Evolutionary conservation across 2,329 filamentous ascomycete genomes (phyloP).

Genomic region (Microcyclospora tardicrescens): DNA sequence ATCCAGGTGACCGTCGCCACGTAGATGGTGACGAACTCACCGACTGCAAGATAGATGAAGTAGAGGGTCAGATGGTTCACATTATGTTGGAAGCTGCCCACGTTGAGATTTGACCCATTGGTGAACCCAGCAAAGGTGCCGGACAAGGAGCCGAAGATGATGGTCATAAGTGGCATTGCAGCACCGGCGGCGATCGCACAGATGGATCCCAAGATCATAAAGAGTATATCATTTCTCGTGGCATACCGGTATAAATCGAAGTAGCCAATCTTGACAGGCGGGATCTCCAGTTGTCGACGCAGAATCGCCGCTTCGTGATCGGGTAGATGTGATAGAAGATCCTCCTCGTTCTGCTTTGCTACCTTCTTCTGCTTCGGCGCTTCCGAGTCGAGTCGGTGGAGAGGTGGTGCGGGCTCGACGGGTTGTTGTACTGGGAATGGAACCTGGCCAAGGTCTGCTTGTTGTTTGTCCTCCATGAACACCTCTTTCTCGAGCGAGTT

Average conservation of each 20-base stretch:
- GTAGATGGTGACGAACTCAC: constrained; percentile 65
- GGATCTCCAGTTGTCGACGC: constrained; percentile 29
- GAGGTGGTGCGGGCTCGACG: constrained; percentile 14
- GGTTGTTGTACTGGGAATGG: constrained; percentile 17
- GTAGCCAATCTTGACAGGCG: constrained; percentile 30
- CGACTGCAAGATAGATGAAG: constrained; percentile 74
- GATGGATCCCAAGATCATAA: constrained; percentile 28
- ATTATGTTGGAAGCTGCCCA: constrained; percentile 45
- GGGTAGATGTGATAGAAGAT: constrained; percentile 24
- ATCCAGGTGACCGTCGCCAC: constrained; percentile 80
- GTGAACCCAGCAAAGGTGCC: constrained; percentile 57
- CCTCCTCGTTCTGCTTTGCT: constrained; percentile 7
- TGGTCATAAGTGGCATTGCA: constrained; percentile 27
- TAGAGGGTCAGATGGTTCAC: constrained; percentile 59
- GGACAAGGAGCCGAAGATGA: constrained; percentile 64
- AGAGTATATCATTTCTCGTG: constrained; percentile 25
- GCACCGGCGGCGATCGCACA: constrained; percentile 24
- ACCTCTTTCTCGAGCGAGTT: constrained; percentile 8
- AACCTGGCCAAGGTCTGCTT: constrained; percentile 16
- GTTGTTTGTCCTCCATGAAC: constrained; percentile 17
- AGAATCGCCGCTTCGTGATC: constrained; percentile 25
- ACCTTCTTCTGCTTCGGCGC: constrained; percentile 6
- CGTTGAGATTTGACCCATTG: constrained; percentile 24
- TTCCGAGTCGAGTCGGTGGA: constrained; percentile 15
- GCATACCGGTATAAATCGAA: constrained; percentile 32